Conservation (phyloP, 2,329 filamentous ascomycete species). For the Ophiocordyceps robertsii region DNA sequence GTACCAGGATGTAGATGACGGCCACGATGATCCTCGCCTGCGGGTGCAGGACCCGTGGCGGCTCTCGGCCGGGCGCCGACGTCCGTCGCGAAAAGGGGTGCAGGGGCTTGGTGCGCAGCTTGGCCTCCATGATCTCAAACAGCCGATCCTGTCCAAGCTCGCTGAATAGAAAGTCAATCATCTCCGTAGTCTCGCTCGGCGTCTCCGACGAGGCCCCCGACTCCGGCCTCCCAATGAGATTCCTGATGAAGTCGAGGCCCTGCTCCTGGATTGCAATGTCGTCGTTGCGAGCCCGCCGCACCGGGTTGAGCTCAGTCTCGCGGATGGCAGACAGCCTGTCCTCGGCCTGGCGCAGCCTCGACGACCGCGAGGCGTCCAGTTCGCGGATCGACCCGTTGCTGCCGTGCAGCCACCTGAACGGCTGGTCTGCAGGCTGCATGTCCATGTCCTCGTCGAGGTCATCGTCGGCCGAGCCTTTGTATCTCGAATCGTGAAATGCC, state of each 20-base stretch:
- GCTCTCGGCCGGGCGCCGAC: conserved; percentile 20
- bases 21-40: conserved; percentile 60
- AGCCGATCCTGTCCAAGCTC: conserved; percentile 64
- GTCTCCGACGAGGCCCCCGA: conserved; percentile 35
- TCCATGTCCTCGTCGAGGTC: conserved; percentile 46
- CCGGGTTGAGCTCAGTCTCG: conserved; percentile 55
- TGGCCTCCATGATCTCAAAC: conserved; percentile 68
- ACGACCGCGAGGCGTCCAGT: conserved; percentile 22
- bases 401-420: conserved; percentile 21
- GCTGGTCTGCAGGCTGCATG: conserved; percentile 35
- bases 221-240: conserved; percentile 58
- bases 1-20: conserved; percentile 71
- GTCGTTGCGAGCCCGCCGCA: conserved; percentile 57
- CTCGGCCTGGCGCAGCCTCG: conserved; percentile 34
- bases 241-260: conserved; percentile 77
- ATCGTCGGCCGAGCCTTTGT: conserved; percentile 15
- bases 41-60: conserved; percentile 39
- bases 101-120: conserved; percentile 51
- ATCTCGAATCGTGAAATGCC: conserved; percentile 25
- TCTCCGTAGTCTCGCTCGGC: conserved; percentile 42
- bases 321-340: conserved; percentile 36
- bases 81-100: conserved; percentile 36
- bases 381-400: conserved; percentile 17
- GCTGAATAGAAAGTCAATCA: conserved; percentile 75
- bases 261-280: conserved; percentile 84